Percentiles rank a stretch among this genome's conserved stretches.
phyloP scores from a whole-genome alignment of 2,329 filamentous ascomycete species.

The Pezicula neosporulosa region DNA sequence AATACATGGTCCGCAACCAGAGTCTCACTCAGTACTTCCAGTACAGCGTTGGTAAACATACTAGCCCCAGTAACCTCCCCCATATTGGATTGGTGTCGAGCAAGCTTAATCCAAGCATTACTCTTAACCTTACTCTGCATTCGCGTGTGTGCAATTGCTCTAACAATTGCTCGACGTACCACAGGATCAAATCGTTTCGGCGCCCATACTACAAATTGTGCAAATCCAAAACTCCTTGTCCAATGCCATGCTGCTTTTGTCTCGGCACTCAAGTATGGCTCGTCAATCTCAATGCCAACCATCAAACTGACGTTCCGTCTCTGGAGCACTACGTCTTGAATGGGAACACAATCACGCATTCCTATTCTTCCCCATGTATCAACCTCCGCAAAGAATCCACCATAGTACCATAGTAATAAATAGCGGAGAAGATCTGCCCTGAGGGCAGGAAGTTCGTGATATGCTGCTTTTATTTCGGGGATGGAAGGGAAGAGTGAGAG shows the following conservation, averaged over 20 bases:
- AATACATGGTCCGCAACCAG: slow-evolving; percentile 12
- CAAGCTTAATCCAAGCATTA: slow-evolving; percentile 1
- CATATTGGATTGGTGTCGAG: not conserved
- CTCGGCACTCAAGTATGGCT: slow-evolving; percentile 15
- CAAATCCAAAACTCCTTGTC: slow-evolving; percentile 15
- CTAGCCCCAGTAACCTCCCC: slow-evolving; percentile 16
- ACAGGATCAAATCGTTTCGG: slow-evolving; percentile 19
- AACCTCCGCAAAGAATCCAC: slow-evolving; percentile 14
- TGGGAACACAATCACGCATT: slow-evolving; percentile 11
- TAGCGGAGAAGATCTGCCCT: slow-evolving; percentile 13
- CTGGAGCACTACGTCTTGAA: slow-evolving; percentile 3
- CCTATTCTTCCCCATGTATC: slow-evolving; percentile 16
- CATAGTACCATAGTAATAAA: slow-evolving; percentile 19
- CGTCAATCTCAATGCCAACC: slow-evolving; percentile 18
- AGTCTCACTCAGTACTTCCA: slow-evolving; percentile 13
- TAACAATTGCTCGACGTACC: slow-evolving; percentile 16
- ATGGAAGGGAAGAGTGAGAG: slow-evolving; percentile 9
- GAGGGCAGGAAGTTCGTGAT: slow-evolving; percentile 4
- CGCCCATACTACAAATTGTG: slow-evolving; percentile 15
- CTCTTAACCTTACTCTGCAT: not conserved
- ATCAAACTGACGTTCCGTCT: slow-evolving; percentile 15
- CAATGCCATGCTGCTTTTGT: slow-evolving; percentile 12
- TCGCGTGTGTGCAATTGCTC: slow-evolving; percentile 15
- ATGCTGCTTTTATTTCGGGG: slow-evolving; percentile 8
- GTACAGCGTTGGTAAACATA: slow-evolving; percentile 19